Evolutionary conservation across 345 rosid genomes (phyloP), one percentile per base, ranked within the genome.

Genomic region (Bruguiera gymnorhiza): DNA sequence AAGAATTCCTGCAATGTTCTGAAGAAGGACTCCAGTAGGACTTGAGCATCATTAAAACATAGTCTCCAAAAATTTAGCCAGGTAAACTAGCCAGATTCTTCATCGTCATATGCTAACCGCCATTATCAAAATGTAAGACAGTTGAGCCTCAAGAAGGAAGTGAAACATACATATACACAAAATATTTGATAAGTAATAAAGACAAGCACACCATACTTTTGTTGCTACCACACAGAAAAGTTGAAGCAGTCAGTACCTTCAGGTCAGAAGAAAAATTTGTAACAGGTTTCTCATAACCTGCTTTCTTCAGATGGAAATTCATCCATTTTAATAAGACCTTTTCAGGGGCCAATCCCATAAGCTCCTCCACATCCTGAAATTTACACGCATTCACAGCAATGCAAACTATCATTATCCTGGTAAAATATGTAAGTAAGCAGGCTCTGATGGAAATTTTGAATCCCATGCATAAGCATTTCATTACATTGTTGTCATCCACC

Each of bases 291-390:
- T 89, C 83, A 68, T 90, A 93, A 71, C 98, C 97, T 10, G 85
- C 97, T 83, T 89, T 90, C 75, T 87, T 83, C 39, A 93, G 86
- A 81, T 93, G 97, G 81, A 89, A 93, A 78, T 93, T 93, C 91
- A 91, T 88, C 97, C 98, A 91, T 77, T 78, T 93, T 51, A 91
- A 72, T 68, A 93, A 76, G 75, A 93, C 74, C 82, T 91, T 93
- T 87, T 93, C 97, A 20, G 98, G 98, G 20, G 97, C 83, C 72
- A 93, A 78, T 75, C 91, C 86, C 84, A 91, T 79, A 60, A 93
- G 91, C 73, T 93, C 98, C 82, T 93, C 96, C 63, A 89, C 79
- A 76, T 93, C 98, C 96, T 91, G 88, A 65, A 65, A 66, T 67
- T 66, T 57, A 73, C 37, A 63, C 32, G 7, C 27, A 48, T 53